Conservation (phyloP, 805 yeast species). For the Saccharomycodes ludwigii region DNA sequence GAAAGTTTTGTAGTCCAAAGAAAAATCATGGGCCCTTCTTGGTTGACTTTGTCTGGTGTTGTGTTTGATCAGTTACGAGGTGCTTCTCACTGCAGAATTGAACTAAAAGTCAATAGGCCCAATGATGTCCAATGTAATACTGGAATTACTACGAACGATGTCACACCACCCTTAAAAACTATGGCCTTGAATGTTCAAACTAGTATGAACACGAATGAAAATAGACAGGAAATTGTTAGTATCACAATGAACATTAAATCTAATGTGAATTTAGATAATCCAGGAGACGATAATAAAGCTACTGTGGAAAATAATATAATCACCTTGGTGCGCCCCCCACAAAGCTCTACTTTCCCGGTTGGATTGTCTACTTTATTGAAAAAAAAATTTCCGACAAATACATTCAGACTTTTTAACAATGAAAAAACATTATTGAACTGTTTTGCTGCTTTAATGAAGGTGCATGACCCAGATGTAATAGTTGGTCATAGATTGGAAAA, state of each 20-base stretch:
- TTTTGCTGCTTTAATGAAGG: conserved; percentile 57
- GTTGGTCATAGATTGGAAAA: conserved; percentile 80
- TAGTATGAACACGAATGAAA: conserved; percentile 55
- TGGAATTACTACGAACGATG: conserved; percentile 33
- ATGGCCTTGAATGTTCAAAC: conserved; percentile 74
- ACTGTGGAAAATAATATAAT: conserved; percentile 20
- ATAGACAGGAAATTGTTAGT: conserved; percentile 79
- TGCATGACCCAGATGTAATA: conserved; percentile 85
- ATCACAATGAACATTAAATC: conserved; percentile 65
- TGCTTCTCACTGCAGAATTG: conserved; percentile 73
- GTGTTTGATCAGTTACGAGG: conserved; percentile 46
- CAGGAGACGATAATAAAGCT: conserved; percentile 40
- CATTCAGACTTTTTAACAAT: conserved; percentile 49
- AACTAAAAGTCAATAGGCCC: conserved; percentile 46
- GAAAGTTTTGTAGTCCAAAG: conserved; percentile 78
- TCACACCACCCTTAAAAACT: conserved; percentile 58
- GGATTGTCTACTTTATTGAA: conserved; percentile 57
- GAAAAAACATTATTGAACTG: conserved; percentile 68
- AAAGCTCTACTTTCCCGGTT: conserved; percentile 59
- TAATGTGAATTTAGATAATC: conserved; percentile 61
- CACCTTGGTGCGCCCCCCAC: conserved; percentile 69
- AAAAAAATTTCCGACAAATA: conserved; percentile 29
- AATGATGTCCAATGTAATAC: conserved; percentile 23
- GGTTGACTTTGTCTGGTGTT: conserved; percentile 66
- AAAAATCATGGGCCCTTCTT: conserved; percentile 94